Conservation (phyloP, 345 rosid species). For the Eucalyptus erythrocorys region DNA sequence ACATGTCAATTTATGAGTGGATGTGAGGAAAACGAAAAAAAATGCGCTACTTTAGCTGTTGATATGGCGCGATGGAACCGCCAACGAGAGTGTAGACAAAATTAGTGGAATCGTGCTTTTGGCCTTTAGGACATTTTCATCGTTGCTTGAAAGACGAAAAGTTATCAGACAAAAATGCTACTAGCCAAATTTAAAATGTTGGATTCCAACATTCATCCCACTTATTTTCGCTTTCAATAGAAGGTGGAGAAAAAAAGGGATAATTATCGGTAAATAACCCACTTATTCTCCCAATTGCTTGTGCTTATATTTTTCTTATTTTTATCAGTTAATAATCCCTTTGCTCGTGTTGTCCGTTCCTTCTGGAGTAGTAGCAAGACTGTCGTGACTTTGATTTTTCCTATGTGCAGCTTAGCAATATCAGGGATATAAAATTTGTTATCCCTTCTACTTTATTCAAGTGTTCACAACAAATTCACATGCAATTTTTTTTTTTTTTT, state of each 20-base stretch:
- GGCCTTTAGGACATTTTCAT: not conserved
- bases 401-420: not conserved
- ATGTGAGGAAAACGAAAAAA: fast-evolving
- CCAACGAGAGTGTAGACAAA: not conserved
- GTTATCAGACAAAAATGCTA: not conserved
- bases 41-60: not conserved
- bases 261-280: not conserved
- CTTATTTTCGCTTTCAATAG: not conserved
- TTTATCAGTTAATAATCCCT: not conserved
- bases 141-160: not conserved
- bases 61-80: not conserved
- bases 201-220: not conserved
- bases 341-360: not conserved
- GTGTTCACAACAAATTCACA: not conserved
- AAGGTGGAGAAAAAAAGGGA: not conserved
- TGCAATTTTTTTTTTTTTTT: no score
- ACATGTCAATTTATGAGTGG: not conserved
- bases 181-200: not conserved
- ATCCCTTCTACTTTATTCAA: not conserved
- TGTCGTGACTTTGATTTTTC: not conserved
- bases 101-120: not conserved
- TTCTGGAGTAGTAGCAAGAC: not conserved
- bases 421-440: not conserved
- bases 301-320: no score
- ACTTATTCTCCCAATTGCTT: not conserved